Evolutionary conservation across 768 basidiomycete species (phyloP), one percentile per base, ranked within the genome.

Genomic region (Glaciozyma antarctica): DNA sequence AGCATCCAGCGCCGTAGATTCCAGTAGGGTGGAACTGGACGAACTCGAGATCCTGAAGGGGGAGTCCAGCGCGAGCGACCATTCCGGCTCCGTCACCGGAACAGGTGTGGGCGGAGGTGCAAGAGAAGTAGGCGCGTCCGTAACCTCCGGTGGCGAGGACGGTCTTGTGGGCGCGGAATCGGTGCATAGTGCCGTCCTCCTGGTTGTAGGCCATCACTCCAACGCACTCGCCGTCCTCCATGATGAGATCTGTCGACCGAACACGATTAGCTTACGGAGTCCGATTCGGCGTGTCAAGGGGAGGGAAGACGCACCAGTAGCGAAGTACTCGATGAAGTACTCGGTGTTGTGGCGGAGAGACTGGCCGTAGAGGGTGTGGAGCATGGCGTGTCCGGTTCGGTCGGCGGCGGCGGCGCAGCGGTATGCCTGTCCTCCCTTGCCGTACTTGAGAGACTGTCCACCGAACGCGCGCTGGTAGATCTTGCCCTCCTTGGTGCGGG

Each of bases 1-100:
- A 82, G 79, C 95, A 99, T 56, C 95, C 95, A 73, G 95, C 94
- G 71, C 95, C 95, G 76, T 98, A 99, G 74, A 99, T 98, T 78
- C 95, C 95, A 54, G 95, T 98, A 3, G 95, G 95, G 78, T 98
- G 95, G 89, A 99, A 99, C 77, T 99, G 95, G n/a, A 98, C 93
- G 76, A 99, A 99, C 78, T 99, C 95, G 66, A 88, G 78, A 79
- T 99, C 95, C 79, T 98, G 95, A 52, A 98, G 81, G 61, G 95
- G 95, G 60, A 99, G 81, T 41, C 95, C 95, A 32, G 95, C 95
- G 74, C 95, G 85, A 58, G 86, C 86, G 70, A 98, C 91, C 95
- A 99, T 99, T 41, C 90, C 95, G 74, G 97, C 97, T 65, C 95
- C 95, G 71, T 99, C 95, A 75, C 95, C 95, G 61, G 94, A 88